A percentile compares a stretch with the other conserved stretches of the same genome.
These are phyloP conservation scores for Fistulinella prunicolor DNA, from an alignment of 768 basidiomycete genomes.

Conservation along the genomic window DNA sequence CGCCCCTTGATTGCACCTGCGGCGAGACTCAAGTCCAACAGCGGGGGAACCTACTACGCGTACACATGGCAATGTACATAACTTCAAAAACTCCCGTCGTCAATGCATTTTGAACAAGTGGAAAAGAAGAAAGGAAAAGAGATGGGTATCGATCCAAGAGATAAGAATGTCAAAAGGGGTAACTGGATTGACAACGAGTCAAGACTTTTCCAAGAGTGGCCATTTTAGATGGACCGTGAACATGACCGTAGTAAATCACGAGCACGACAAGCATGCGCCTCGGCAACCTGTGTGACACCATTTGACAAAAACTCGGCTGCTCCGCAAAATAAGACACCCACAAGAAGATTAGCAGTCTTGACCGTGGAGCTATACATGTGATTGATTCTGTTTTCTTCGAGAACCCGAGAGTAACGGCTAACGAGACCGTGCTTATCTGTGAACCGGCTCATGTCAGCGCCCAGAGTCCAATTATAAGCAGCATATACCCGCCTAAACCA, in stretches of 20 bases:
- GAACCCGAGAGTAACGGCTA: conserved; percentile 68
- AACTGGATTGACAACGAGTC: background rate
- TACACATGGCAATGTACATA: background rate
- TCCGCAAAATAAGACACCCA: conserved; percentile 31
- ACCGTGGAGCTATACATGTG: conserved; percentile 86
- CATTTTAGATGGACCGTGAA: conserved; percentile 30
- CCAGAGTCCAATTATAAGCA: background rate
- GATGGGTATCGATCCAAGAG: conserved; percentile 16
- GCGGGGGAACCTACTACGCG: too few relatives aligned
- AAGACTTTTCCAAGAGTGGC: background rate
- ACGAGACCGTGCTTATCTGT: conserved; percentile 77
- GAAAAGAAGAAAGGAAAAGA: background rate
- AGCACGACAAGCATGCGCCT: conserved; percentile 54
- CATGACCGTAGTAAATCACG: conserved; percentile 57
- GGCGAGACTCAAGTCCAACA: too few relatives aligned
- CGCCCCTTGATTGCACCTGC: too few relatives aligned
- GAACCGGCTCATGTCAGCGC: background rate
- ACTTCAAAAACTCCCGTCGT: too few relatives aligned
- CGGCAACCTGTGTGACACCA: conserved; percentile 45
- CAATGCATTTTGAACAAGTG: background rate
- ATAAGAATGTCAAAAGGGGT: conserved; percentile 10
- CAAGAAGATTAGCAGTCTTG: conserved; percentile 77
- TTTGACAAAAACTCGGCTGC: conserved; percentile 1
- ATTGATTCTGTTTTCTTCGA: conserved; percentile 72
- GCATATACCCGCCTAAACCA: conserved; percentile 53